Percentiles rank a stretch among this genome's conserved stretches.
Evolutionary conservation across 2,329 filamentous ascomycete genomes (phyloP).

Genomic region (Pseudogymnoascus sp.): DNA sequence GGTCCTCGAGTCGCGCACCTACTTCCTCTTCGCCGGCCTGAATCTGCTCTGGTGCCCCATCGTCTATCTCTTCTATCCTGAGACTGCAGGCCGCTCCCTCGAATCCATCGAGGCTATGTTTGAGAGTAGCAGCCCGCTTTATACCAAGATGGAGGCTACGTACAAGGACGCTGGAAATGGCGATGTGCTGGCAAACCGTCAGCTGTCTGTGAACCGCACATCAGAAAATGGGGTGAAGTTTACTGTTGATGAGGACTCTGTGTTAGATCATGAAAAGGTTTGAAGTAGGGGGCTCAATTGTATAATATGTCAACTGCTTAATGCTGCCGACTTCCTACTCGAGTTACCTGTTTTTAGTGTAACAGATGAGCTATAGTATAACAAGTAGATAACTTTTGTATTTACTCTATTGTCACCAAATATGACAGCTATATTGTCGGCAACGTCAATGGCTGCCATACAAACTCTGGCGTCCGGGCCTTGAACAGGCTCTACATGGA

Average conservation of each 20-base stretch:
- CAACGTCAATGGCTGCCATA: not conserved
- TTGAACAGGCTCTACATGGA: not conserved
- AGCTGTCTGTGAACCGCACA: not conserved
- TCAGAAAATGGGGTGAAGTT: not conserved
- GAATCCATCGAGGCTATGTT: conserved; percentile 44
- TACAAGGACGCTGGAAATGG: conserved; percentile 12
- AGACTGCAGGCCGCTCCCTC: conserved; percentile 37
- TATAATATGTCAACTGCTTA: not conserved
- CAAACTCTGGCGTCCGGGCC: not conserved
- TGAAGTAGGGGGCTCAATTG: not conserved
- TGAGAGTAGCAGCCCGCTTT: conserved; percentile 36
- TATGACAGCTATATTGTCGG: not conserved
- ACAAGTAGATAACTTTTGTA: too few species aligned
- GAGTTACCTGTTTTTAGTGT: not conserved
- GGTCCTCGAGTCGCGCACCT: conserved; percentile 38
- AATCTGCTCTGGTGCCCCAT: conserved; percentile 43
- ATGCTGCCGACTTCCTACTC: not conserved
- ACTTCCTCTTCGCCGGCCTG: conserved; percentile 42
- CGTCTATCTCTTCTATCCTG: conserved; percentile 40
- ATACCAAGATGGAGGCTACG: conserved; percentile 13
- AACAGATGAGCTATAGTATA: not conserved
- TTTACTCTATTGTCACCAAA: not conserved
- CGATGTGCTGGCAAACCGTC: conserved; percentile 3
- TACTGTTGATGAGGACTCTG: not conserved
- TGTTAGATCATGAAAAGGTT: not conserved